Conservation (phyloP, 163 green algal genomes). For the Volvox carteri region DNA sequence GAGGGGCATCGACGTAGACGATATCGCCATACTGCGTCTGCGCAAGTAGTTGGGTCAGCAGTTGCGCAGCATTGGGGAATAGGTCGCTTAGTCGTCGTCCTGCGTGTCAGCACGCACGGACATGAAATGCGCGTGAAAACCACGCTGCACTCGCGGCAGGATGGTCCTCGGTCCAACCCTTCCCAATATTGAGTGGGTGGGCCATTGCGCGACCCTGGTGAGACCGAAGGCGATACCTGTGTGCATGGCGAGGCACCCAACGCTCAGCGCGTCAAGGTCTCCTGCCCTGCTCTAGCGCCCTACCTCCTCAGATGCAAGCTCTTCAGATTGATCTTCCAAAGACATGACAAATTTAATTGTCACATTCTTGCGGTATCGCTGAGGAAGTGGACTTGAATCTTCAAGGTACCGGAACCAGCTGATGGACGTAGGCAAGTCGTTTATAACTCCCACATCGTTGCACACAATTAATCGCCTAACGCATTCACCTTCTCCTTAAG, state of each 20-base stretch:
- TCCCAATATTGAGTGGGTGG: too few relatives aligned
- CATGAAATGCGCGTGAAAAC: too few relatives aligned
- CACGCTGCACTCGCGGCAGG: too few relatives aligned
- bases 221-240: too few relatives aligned
- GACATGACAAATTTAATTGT: slow-evolving; percentile 47
- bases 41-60: too few relatives aligned
- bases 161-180: too few relatives aligned
- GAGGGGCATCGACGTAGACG: slow-evolving; percentile 61
- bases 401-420: slow-evolving; percentile 59
- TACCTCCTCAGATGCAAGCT: slow-evolving; percentile 31
- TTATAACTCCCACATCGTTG: background rate
- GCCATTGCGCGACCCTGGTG: too few relatives aligned
- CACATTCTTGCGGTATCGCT: background rate
- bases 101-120: too few relatives aligned
- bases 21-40: slow-evolving; percentile 65
- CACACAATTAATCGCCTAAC: background rate
- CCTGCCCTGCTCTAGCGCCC: background rate
- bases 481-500: slow-evolving; percentile 35
- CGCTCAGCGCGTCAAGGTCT: too few relatives aligned
- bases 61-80: too few relatives aligned
- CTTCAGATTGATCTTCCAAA: background rate
- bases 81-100: too few relatives aligned
- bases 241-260: too few relatives aligned
- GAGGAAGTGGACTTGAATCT: slow-evolving; percentile 8
- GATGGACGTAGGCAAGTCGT: background rate